These are phyloP conservation scores for Verticillium zaregamsianum DNA, from an alignment of 2,329 filamentous ascomycete genomes.

Conservation along the genomic window DNA sequence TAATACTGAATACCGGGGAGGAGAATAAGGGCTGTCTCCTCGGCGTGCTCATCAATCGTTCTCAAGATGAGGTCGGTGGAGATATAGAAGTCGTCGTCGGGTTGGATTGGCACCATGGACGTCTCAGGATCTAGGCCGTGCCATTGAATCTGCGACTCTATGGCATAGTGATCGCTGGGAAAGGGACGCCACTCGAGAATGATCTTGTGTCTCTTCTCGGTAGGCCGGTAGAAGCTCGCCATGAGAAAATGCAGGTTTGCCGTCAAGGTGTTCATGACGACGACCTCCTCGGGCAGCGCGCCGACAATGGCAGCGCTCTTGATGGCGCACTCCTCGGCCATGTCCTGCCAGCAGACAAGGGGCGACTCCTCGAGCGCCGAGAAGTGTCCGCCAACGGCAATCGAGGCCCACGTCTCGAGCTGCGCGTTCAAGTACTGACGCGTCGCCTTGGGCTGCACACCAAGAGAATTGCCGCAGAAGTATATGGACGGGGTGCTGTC, in stretches of 20 bases:
- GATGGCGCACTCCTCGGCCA: slow-evolving; percentile 69
- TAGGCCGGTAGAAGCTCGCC: slow-evolving; percentile 79
- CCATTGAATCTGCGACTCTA: slow-evolving; percentile 74
- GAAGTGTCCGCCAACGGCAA: slow-evolving; percentile 85
- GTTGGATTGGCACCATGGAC: slow-evolving; percentile 71
- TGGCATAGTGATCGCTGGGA: slow-evolving; percentile 76
- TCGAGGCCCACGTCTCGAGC: slow-evolving; percentile 76
- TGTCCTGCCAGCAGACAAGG: slow-evolving; percentile 69
- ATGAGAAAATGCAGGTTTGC: slow-evolving; percentile 77
- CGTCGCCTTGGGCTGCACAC: slow-evolving; percentile 66
- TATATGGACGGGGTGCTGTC: slow-evolving; percentile 57
- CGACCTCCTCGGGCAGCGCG: slow-evolving; percentile 67
- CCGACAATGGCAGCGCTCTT: slow-evolving; percentile 73
- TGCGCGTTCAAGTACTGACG: slow-evolving; percentile 65
- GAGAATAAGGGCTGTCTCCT: slow-evolving; percentile 63
- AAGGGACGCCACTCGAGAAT: slow-evolving; percentile 90
- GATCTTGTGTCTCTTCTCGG: slow-evolving; percentile 64
- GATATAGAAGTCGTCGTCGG: slow-evolving; percentile 54
- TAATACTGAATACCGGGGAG: slow-evolving; percentile 80
- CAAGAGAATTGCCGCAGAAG: slow-evolving; percentile 76
- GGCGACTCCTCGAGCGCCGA: slow-evolving; percentile 62
- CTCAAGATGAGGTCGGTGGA: slow-evolving; percentile 61
- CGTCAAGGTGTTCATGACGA: slow-evolving; percentile 84
- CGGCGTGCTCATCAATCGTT: slow-evolving; percentile 64
- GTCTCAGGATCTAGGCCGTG: slow-evolving; percentile 63